Percentiles rank a stretch among this genome's conserved stretches.
Evolutionary conservation across 345 rosid genomes (phyloP).

Genomic region (Chamaenerion angustifolium): DNA sequence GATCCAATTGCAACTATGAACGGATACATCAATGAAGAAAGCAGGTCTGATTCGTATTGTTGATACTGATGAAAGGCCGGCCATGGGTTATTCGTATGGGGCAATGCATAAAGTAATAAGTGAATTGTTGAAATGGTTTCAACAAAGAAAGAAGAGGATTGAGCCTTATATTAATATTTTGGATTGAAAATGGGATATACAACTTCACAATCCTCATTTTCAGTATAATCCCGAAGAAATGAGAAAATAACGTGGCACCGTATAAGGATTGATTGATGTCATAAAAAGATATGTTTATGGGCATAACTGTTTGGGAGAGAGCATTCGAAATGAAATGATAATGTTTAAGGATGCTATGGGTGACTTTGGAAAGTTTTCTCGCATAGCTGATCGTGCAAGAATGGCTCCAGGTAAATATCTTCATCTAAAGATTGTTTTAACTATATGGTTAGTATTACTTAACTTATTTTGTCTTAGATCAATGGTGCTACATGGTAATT

Average conservation of each 20-base stretch:
- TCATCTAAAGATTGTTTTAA: too few relatives aligned
- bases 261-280: background rate
- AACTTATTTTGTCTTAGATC: too few relatives aligned
- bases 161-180: background rate
- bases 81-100: background rate
- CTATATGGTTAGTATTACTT: too few relatives aligned
- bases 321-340: slow-evolving; percentile 3
- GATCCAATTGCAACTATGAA: too few relatives aligned
- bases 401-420: too few relatives aligned
- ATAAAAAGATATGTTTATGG: background rate
- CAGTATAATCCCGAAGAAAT: background rate
- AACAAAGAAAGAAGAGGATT: background rate
- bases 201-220: background rate
- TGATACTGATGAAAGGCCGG: background rate
- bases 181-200: background rate
- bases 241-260: background rate
- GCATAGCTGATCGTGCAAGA: too few relatives aligned
- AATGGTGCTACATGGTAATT: too few relatives aligned
- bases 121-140: background rate
- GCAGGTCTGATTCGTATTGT: too few relatives aligned
- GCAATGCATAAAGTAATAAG: background rate
- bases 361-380: too few relatives aligned
- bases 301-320: background rate
- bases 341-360: too few relatives aligned
- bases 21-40: too few relatives aligned